Evolutionary conservation across 768 basidiomycete species (phyloP), one percentile per base, ranked within the genome.

Genomic region (Amanita thiersii): DNA sequence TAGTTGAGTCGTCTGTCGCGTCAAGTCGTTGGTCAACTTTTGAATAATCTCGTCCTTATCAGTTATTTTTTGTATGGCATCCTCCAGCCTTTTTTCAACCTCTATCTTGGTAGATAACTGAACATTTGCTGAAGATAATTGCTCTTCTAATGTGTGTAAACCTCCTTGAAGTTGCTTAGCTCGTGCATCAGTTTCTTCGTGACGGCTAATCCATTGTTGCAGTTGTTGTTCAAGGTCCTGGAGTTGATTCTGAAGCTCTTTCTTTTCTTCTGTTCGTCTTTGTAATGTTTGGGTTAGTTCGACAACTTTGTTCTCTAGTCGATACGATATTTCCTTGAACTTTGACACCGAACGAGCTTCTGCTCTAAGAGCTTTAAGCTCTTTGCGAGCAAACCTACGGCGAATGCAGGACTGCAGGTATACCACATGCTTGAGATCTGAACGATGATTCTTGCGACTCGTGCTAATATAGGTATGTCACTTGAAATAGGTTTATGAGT

Each of bases 291-390:
- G 96, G 0, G 96, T 98, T 47, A 99, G 83, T 58, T 98, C 94
- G 45, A 99, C 90, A 32, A 99, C 96, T 66, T 98, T 99, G 73
- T 98, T 99, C 68, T 99, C 96, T 43, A 99, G 73, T 51, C 79
- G 81, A 57, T 98, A 98, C 0, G 94, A 97, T 50, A 94, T 96
- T 64, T 96, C 92, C 66, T 96, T 97, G 79, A 94, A 97, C 58
- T 92, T 96, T 51, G 88, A 86, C 20, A 93, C 93, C 1, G 96
- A 98, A 39, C 92, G 89, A 4, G 96, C 96, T 61, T 99, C 96
- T 5, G 82, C 76, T 55, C 75, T 83, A 49, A 99, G 77, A 7
- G 65, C 68, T 52, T 84, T 86, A 48, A 99, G 77, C 56, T 97
- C 80, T 50, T 81, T 84, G 45, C 82, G 78, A 15, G 96, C 96